phyloP scores from a whole-genome alignment of 768 basidiomycete genomes.

The Amanita exitialis region DNA sequence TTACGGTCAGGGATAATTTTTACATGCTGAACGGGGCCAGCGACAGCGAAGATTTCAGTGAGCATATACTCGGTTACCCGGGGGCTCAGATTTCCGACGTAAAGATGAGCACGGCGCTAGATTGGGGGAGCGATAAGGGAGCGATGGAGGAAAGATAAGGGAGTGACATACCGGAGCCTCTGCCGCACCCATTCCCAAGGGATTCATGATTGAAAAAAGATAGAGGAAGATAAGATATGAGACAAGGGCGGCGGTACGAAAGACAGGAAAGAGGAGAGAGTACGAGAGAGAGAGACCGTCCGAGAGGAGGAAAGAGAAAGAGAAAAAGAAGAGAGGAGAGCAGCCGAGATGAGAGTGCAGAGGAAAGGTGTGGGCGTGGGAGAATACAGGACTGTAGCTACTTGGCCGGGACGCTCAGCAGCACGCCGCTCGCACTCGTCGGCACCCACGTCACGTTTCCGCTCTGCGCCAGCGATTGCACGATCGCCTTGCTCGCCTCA shows the following conservation, averaged over 20 bases:
- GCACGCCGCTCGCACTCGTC: constrained; percentile 65
- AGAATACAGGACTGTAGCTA: constrained; percentile 22
- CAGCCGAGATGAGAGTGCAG: constrained; percentile 39
- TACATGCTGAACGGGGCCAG: constrained; percentile 95
- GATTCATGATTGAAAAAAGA: constrained; percentile 62
- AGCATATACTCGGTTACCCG: constrained; percentile 99
- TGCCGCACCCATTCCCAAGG: constrained; percentile 63
- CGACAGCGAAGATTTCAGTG: constrained; percentile 93
- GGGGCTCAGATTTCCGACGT: constrained; percentile 96
- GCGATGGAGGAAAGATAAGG: constrained; percentile 13
- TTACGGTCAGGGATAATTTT: constrained; percentile 99
- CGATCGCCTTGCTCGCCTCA: constrained; percentile 97
- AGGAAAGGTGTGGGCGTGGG: constrained; percentile 31
- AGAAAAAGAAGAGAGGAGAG: constrained; percentile 34
- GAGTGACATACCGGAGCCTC: constrained; percentile 64
- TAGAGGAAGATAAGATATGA: constrained; percentile 26
- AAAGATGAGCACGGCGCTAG: constrained; percentile 91
- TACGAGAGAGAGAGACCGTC: constrained; percentile 48
- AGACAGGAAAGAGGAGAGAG: constrained; percentile 43
- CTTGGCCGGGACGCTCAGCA: constrained; percentile 73
- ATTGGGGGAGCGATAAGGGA: constrained; percentile 12
- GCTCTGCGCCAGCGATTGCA: constrained; percentile 67
- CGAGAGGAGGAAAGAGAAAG: constrained; percentile 41
- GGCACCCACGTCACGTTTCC: constrained; percentile 89
- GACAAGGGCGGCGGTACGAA: constrained; percentile 28